Base-by-base conservation (phyloP, 2,329 filamentous ascomycete genomes). In the Ophiostoma populinum region DNA sequence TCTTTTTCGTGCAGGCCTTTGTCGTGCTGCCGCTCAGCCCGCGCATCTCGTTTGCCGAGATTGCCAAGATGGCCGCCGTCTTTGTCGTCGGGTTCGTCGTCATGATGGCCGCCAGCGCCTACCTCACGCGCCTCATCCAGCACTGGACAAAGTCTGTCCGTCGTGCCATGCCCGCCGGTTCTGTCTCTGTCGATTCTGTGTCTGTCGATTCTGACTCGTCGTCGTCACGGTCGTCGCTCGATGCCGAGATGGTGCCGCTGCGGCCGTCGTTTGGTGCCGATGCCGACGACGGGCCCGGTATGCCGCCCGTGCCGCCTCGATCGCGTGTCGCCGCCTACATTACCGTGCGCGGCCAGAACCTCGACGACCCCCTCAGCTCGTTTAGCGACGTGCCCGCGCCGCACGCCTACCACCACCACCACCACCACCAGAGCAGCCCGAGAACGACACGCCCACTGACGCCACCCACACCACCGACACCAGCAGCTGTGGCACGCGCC, bases 1-100 rank as follows among this genome's bases (percentile, higher is more conserved):
- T 72, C 34, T 62, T 70, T 43, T 73, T 74, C 44, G 68, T 63
- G 3, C 69, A 67, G 7, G 63, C 67, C 0, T 75, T 75, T 51
- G 59, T 74, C 7, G 55, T 70, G 19, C 53, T 75, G 1, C 68
- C 70, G 6, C 54, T 75, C 2, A 71, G 67, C 43, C 60, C 66
- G 2, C 43, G 59, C 0, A 67, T 74, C 13, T 58, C 64, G 15
- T 59, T 61, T 2, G 45, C 57, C 0, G 70, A 75, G 45, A 65
- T 73, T 10, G 57, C 59, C 25, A 70, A 71, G 46, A 70, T 74
- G 26, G 67, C 73, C 40, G 64, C 55, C 17, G 63, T 75, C 2
- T 74, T 73, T 45, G 68, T 70, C 5, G 47, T 70, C 28, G 69
- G 67, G 11, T 74, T 70, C 49, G 44, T 65, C 10, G 50, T 60